These are phyloP conservation scores for Phytophthora litchii DNA, from an alignment of 352 stramenopile genomes.

Conservation along the genomic window DNA sequence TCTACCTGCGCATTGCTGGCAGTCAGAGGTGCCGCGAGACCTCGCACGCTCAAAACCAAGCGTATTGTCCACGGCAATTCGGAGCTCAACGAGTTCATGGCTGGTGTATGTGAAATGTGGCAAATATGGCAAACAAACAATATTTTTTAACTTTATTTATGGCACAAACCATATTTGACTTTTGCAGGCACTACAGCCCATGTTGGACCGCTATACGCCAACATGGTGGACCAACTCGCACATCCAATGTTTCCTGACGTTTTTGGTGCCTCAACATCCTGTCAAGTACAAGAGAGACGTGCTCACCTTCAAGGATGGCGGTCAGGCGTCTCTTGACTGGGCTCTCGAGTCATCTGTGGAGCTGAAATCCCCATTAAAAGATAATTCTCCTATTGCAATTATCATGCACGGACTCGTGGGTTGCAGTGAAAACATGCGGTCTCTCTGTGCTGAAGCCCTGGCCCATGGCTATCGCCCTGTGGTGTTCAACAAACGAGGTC, in stretches of 20 bases:
- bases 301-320: constrained; percentile 60
- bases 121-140: neutral
- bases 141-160: constrained; percentile 12
- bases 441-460: constrained; percentile 67
- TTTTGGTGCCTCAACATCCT: constrained; percentile 62
- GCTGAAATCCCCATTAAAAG: constrained; percentile 12
- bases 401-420: constrained; percentile 77
- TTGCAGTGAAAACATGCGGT: constrained; percentile 66
- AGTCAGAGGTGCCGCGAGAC: constrained; percentile 16
- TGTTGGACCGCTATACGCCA: constrained; percentile 63
- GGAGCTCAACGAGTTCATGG: constrained; percentile 70
- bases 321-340: constrained; percentile 77
- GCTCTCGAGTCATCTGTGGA: constrained; percentile 42
- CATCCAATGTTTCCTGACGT: constrained; percentile 73
- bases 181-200: constrained; percentile 46
- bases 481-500: constrained; percentile 87
- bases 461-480: constrained; percentile 71
- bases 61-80: constrained; percentile 71
- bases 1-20: constrained; percentile 39
- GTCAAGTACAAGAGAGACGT: constrained; percentile 70
- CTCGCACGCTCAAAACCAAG: constrained; percentile 26
- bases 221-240: constrained; percentile 83
- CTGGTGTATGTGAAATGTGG: constrained; percentile 40
- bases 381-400: constrained; percentile 59
- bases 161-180: constrained; percentile 5